Percentiles rank a stretch among this genome's conserved stretches.
Conservation (phyloP, 2,329 filamentous ascomycete species). For the Alternaria panax region DNA sequence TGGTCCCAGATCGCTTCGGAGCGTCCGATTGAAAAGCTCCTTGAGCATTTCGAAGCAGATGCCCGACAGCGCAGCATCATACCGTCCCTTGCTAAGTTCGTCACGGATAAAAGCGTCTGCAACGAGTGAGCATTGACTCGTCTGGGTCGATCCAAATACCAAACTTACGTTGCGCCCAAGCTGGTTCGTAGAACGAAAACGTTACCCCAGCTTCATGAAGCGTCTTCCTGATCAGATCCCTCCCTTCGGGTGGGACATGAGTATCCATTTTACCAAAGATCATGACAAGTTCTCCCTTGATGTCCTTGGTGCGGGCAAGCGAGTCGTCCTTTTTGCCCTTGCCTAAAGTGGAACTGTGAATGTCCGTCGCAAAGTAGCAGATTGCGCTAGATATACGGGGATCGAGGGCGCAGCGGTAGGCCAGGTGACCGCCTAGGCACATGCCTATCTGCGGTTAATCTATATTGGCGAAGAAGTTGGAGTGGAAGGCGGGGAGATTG, state of each 20-base stretch:
- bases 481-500: not conserved
- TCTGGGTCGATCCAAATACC: not conserved
- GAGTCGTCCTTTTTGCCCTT: slow-evolving; percentile 70
- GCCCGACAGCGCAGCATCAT: slow-evolving; percentile 85
- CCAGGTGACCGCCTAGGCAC: slow-evolving; percentile 92
- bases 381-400: slow-evolving; percentile 77
- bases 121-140: not conserved
- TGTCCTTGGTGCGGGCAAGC: slow-evolving; percentile 66
- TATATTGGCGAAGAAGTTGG: not conserved
- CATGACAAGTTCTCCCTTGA: slow-evolving; percentile 82
- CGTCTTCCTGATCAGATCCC: slow-evolving; percentile 83
- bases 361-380: slow-evolving; percentile 91
- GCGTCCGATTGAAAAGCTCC: slow-evolving; percentile 79
- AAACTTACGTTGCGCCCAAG: slow-evolving; percentile 81
- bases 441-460: slow-evolving; percentile 57
- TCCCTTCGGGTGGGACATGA: slow-evolving; percentile 82
- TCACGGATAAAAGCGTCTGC: slow-evolving; percentile 88
- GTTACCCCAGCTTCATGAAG: slow-evolving; percentile 76
- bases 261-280: slow-evolving; percentile 93
- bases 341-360: slow-evolving; percentile 81
- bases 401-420: slow-evolving; percentile 76
- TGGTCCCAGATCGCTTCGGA: slow-evolving; percentile 81
- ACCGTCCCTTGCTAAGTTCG: slow-evolving; percentile 90
- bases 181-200: slow-evolving; percentile 86
- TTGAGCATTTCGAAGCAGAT: slow-evolving; percentile 90